These are phyloP conservation scores for Sporothrix variecibatus DNA, from an alignment of 2,329 filamentous ascomycete species.

Conservation along the genomic window DNA sequence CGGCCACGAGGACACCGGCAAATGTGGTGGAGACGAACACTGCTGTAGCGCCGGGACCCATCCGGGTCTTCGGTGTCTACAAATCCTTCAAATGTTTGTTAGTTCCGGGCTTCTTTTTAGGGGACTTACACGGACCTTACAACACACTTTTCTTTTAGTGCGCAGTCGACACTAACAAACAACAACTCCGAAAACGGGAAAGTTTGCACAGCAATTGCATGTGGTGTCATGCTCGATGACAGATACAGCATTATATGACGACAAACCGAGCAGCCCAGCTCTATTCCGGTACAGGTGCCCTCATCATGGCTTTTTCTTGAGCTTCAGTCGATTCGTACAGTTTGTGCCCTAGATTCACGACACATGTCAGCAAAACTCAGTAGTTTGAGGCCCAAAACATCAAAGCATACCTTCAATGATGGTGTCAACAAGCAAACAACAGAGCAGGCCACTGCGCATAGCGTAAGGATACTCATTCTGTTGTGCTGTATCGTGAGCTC, in stretches of 20 bases:
- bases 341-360: neutral
- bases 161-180: neutral
- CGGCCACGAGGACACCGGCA: neutral
- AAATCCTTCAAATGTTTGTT: neutral
- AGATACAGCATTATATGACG: neutral
- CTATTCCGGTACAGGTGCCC: neutral
- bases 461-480: neutral
- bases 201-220: neutral
- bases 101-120: neutral
- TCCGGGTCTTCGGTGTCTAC: conserved; percentile 6
- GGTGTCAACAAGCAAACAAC: neutral
- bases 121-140: neutral
- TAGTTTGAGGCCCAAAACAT: neutral
- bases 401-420: neutral
- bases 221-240: neutral
- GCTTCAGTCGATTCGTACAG: neutral
- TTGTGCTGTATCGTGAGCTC: no score
- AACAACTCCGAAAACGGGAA: neutral
- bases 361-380: neutral
- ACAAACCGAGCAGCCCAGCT: neutral
- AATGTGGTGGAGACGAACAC: neutral
- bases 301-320: neutral
- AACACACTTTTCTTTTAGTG: neutral
- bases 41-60: neutral
- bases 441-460: neutral